phyloP scores from a whole-genome alignment of 2,329 filamentous ascomycete genomes.

The Botrytis hyacinthi region DNA sequence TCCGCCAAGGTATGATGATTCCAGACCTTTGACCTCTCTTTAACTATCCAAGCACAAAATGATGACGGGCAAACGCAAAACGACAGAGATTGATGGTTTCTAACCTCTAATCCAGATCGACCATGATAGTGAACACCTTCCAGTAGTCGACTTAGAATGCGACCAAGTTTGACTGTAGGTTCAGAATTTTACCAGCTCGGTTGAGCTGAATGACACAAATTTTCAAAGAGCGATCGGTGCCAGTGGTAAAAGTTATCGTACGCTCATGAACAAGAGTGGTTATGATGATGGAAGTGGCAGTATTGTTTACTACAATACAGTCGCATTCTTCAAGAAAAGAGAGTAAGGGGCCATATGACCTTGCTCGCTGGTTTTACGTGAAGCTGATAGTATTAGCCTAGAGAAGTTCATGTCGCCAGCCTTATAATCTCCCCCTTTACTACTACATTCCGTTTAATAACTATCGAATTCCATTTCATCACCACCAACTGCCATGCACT shows the following conservation, averaged over 20 bases:
- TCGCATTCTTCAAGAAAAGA: background rate
- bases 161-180: background rate
- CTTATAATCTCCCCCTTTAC: background rate
- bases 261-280: background rate
- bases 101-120: background rate
- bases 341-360: background rate
- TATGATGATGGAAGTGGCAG: background rate
- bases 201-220: background rate
- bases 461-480: too few relatives aligned
- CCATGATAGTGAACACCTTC: background rate
- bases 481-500: background rate
- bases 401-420: background rate
- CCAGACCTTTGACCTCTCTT: background rate
- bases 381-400: background rate
- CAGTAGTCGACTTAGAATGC: background rate
- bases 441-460: background rate
- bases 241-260: background rate
- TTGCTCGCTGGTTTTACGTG: background rate
- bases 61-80: background rate
- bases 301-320: background rate
- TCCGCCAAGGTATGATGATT: background rate
- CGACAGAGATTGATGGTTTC: background rate
- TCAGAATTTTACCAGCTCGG: background rate
- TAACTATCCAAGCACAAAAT: background rate
- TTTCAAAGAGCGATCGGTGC: background rate